Percentiles rank a stretch among this genome's conserved stretches.
These are phyloP conservation scores for Neurospora sp. DNA, from an alignment of 495 filamentous ascomycete genomes.

Conservation along the genomic window DNA sequence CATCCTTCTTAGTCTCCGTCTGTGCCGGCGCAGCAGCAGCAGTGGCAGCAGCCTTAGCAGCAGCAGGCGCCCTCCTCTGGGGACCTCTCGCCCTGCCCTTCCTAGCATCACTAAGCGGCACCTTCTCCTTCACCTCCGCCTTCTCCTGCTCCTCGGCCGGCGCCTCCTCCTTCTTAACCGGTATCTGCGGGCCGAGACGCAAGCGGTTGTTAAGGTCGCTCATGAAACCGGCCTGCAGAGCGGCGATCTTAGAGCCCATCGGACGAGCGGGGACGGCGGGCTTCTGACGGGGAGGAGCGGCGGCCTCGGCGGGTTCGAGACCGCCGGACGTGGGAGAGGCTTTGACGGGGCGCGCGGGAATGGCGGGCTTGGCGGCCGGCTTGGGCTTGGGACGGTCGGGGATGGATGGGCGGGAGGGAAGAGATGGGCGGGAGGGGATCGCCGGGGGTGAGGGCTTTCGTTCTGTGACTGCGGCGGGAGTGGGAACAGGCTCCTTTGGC, in stretches of 20 bases:
- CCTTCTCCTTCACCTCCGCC: conserved; percentile 57
- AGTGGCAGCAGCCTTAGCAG: conserved; percentile 30
- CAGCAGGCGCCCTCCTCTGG: conserved; percentile 56
- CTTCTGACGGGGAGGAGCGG: conserved; percentile 49
- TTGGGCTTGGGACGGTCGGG: conserved; percentile 32
- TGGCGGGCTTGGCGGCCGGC: conserved; percentile 60
- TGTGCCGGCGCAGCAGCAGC: conserved; percentile 7
- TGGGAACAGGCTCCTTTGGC: background rate
- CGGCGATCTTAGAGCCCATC: conserved; percentile 75
- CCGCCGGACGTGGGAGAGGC: conserved; percentile 23
- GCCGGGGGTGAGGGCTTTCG: background rate
- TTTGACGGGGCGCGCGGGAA: conserved; percentile 63
- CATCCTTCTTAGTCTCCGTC: conserved; percentile 5
- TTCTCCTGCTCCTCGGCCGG: conserved; percentile 44
- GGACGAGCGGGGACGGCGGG: conserved; percentile 75
- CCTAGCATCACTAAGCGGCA: conserved; percentile 70
- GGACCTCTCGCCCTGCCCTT: conserved; percentile 87
- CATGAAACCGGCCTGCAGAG: conserved; percentile 82
- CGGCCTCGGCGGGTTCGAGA: conserved; percentile 29
- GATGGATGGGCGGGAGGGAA: conserved; percentile 16
- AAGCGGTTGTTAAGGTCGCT: conserved; percentile 80
- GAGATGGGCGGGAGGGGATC: background rate
- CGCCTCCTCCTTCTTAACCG: conserved; percentile 55
- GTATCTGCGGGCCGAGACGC: conserved; percentile 65
- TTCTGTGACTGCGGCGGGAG: background rate